Evolutionary conservation across 495 filamentous ascomycete species (phyloP).

Genomic region (Aspergillus sclerotiicarbonarius): DNA sequence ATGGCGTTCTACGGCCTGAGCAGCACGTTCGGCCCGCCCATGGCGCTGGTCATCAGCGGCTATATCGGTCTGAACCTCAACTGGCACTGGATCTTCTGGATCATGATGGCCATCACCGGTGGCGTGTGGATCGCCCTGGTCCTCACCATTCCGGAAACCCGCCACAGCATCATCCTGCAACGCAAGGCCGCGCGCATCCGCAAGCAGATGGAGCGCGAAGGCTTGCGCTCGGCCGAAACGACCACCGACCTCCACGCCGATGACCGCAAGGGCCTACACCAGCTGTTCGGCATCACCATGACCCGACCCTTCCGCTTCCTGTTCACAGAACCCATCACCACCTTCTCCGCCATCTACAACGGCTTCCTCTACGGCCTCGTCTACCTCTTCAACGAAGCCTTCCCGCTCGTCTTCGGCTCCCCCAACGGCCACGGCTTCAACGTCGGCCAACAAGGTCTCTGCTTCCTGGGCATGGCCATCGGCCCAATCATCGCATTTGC

Average conservation of each 20-base stretch:
- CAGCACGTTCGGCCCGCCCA: slow-evolving; percentile 40
- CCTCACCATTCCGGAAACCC: slow-evolving; percentile 43
- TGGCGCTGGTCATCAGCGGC: slow-evolving; percentile 42
- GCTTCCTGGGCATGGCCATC: slow-evolving; percentile 43
- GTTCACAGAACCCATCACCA: slow-evolving; percentile 53
- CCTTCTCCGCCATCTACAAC: slow-evolving; percentile 54
- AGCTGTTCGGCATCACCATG: slow-evolving; percentile 57
- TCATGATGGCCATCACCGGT: slow-evolving; percentile 46
- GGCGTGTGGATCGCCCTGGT: slow-evolving; percentile 41
- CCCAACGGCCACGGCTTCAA: slow-evolving; percentile 43
- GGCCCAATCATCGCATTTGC: slow-evolving; percentile 41
- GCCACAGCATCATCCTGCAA: slow-evolving; percentile 50
- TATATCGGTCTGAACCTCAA: slow-evolving; percentile 38
- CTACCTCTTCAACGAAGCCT: slow-evolving; percentile 58
- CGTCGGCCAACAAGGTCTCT: slow-evolving; percentile 33
- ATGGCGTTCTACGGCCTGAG: slow-evolving; percentile 56
- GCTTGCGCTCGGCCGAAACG: slow-evolving; percentile 45
- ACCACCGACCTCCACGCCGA: slow-evolving; percentile 35
- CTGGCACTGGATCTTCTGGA: slow-evolving; percentile 46
- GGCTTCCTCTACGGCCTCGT: slow-evolving; percentile 65
- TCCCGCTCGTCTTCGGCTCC: slow-evolving; percentile 43
- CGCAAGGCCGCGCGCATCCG: slow-evolving; percentile 48
- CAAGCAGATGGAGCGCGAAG: slow-evolving; percentile 49
- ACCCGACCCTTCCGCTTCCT: slow-evolving; percentile 49
- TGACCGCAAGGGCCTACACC: slow-evolving; percentile 48